Conservation (phyloP, 192 early-diverging fungal species). For the Geranomyces michiganensis region DNA sequence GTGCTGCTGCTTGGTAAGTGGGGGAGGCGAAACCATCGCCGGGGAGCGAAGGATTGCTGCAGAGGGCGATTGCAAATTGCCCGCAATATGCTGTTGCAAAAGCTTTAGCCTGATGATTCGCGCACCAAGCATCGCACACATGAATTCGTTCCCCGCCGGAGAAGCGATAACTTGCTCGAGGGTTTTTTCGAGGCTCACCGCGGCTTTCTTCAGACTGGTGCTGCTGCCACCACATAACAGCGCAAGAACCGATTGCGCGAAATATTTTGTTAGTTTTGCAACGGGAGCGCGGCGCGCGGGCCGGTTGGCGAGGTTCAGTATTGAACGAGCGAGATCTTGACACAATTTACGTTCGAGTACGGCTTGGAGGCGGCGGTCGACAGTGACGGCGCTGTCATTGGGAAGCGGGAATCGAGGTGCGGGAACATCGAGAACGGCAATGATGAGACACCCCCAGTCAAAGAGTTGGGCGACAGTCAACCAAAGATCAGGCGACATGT, state of each 20-base stretch:
- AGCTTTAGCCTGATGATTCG: no score
- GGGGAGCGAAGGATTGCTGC: no score
- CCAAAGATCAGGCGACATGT: background rate
- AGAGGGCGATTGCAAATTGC: no score
- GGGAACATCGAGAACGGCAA: background rate
- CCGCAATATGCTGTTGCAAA: no score
- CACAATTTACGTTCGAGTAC: background rate
- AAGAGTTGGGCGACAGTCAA: background rate
- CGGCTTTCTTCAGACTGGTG: no score
- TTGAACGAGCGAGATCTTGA: background rate
- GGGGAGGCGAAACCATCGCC: no score
- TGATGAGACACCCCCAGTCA: conserved; percentile 11
- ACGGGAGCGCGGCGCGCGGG: background rate
- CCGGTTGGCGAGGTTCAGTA: background rate
- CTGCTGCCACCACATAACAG: background rate
- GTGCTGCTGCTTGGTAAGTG: no score
- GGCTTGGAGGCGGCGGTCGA: background rate
- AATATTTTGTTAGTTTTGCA: background rate
- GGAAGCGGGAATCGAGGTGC: background rate
- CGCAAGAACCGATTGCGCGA: background rate
- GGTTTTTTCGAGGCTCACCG: no score
- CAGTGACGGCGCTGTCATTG: background rate
- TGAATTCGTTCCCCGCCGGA: no score
- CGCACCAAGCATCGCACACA: no score
- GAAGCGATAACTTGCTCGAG: no score